Evolutionary conservation across 2,329 filamentous ascomycete species (phyloP).

Genomic region (Penicillium sp.): DNA sequence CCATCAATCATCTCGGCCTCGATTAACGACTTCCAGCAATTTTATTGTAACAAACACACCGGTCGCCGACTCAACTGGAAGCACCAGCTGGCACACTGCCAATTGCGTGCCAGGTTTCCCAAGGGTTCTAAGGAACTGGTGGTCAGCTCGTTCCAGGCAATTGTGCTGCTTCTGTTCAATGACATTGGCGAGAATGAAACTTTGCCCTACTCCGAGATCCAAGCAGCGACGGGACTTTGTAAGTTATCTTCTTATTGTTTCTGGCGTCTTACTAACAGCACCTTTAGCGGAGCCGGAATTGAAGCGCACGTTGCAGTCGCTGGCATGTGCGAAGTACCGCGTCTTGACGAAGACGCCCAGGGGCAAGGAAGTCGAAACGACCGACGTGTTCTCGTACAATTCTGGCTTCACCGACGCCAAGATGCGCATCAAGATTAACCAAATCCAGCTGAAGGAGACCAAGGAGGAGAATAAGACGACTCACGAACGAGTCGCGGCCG

Average conservation of each 20-base stretch:
- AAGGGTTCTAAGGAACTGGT: constrained; percentile 83
- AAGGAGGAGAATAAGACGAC: constrained; percentile 93
- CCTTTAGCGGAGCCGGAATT: constrained; percentile 69
- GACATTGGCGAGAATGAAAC: constrained; percentile 62
- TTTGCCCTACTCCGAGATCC: constrained; percentile 74
- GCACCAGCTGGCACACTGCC: constrained; percentile 87
- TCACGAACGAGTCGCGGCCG: constrained; percentile 83
- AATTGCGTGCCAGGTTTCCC: constrained; percentile 77
- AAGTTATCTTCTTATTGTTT: constrained; percentile 32
- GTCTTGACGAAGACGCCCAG: constrained; percentile 85
- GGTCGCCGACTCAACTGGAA: constrained; percentile 89
- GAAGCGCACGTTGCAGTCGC: constrained; percentile 86
- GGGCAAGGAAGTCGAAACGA: constrained; percentile 73
- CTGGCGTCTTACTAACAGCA: constrained; percentile 28
- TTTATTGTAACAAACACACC: constrained; percentile 88
- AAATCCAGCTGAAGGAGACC: constrained; percentile 96
- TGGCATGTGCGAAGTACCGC: constrained; percentile 86
- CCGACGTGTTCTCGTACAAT: constrained; percentile 86
- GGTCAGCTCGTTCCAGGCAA: constrained; percentile 88
- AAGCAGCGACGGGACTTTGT: constrained; percentile 71
- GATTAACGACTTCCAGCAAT: constrained; percentile 76
- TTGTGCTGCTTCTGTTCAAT: constrained; percentile 91
- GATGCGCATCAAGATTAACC: constrained; percentile 95
- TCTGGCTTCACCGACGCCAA: constrained; percentile 74
- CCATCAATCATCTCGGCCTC: constrained; percentile 74